Conservation (phyloP, 768 basidiomycete genomes). For the Pisolithus tinctorius region DNA sequence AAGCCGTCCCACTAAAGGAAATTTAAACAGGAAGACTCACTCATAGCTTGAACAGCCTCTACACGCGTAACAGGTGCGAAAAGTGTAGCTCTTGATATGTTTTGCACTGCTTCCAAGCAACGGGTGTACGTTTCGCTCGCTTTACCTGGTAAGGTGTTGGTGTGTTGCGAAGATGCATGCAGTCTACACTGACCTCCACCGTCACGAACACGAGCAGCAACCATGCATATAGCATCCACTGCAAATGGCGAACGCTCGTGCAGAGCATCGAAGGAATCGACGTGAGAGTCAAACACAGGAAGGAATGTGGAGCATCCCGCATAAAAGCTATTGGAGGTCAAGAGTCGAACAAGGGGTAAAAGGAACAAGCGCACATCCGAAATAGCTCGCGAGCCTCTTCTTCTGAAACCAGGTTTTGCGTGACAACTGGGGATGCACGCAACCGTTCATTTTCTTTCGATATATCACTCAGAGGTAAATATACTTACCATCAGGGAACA, state of each 20-base stretch:
- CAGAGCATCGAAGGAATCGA: constrained; percentile 83
- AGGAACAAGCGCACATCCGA: constrained; percentile 48
- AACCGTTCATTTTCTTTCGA: not conserved
- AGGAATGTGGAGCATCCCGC: constrained; percentile 89
- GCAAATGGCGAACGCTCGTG: constrained; percentile 91
- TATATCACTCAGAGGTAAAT: not conserved
- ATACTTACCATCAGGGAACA: constrained; percentile 69
- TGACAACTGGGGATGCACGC: constrained; percentile 52
- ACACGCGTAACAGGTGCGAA: constrained; percentile 80
- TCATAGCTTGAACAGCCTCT: constrained; percentile 93
- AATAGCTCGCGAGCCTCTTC: constrained; percentile 82
- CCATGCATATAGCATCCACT: constrained; percentile 89
- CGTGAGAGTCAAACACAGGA: constrained; percentile 75
- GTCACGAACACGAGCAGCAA: constrained; percentile 84
- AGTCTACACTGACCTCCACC: constrained; percentile 60
- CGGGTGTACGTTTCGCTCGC: constrained; percentile 67
- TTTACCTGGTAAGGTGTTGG: constrained; percentile 39
- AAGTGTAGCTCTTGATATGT: constrained; percentile 77
- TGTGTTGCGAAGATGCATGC: not conserved
- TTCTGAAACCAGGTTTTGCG: constrained; percentile 75
- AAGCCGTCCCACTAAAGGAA: constrained; percentile 1
- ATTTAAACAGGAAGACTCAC: constrained; percentile 37
- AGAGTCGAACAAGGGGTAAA: constrained; percentile 6
- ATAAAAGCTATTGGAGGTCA: constrained; percentile 58
- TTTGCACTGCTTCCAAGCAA: constrained; percentile 79